Evolutionary conservation across 1,139 yeast species (phyloP).

Genomic region (Scheffersomyces parashehatae): DNA sequence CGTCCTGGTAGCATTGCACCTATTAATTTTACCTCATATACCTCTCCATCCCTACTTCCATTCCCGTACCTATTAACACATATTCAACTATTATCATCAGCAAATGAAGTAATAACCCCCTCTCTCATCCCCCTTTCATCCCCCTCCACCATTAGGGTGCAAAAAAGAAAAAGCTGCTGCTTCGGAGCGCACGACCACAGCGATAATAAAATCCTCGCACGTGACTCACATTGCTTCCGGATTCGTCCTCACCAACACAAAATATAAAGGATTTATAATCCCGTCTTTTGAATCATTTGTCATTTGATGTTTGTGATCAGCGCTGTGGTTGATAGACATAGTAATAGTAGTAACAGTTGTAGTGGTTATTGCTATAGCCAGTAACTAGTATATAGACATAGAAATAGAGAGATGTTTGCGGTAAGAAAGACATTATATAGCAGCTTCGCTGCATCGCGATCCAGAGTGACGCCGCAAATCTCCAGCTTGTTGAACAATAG

Average conservation of each 20-base stretch:
- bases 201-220: background rate
- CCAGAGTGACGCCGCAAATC: background rate
- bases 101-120: no score
- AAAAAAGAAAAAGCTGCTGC: no score
- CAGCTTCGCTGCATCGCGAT: background rate
- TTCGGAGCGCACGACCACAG: no score
- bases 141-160: no score
- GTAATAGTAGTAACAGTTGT: no score
- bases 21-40: no score
- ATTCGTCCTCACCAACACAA: background rate
- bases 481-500: slow-evolving; percentile 2
- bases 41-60: no score
- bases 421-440: background rate
- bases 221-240: background rate
- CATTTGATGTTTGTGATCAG: background rate
- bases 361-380: background rate
- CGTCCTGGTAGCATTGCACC: no score
- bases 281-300: background rate
- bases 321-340: no score
- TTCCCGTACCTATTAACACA: no score
- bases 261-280: background rate
- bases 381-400: slow-evolving; percentile 2
- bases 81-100: no score
- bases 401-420: slow-evolving; percentile 1
- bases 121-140: no score